A percentile compares a stretch with the other conserved stretches of the same genome.
These are phyloP conservation scores for Backusella liffmaniae DNA, from an alignment of 192 early-diverging fungal genomes.

Conservation along the genomic window DNA sequence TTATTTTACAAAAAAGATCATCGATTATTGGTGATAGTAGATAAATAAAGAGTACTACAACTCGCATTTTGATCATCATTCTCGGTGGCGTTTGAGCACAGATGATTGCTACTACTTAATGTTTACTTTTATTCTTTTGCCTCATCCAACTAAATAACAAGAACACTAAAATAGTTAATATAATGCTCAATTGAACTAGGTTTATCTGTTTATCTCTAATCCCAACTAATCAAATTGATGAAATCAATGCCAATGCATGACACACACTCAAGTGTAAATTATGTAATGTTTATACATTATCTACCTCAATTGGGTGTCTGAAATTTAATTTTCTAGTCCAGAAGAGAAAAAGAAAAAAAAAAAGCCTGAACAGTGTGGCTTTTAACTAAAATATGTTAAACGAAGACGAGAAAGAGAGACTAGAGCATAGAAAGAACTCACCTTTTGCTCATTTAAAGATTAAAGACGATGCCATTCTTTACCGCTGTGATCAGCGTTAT, in stretches of 20 bases:
- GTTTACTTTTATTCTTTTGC: not conserved
- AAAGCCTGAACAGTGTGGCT: not conserved
- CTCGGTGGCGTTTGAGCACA: not conserved
- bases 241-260: not conserved
- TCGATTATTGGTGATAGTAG: constrained; percentile 26
- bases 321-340: not conserved
- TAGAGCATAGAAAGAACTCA: constrained; percentile 2
- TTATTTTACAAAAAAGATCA: constrained; percentile 38
- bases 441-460: constrained; percentile 17
- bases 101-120: not conserved
- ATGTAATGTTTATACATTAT: not conserved
- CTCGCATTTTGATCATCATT: too few species aligned
- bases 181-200: not conserved
- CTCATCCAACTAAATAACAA: not conserved
- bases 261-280: not conserved
- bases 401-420: not conserved
- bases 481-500: not conserved
- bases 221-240: too few species aligned
- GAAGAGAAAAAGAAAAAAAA: not conserved
- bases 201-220: too few species aligned
- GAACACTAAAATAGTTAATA: not conserved
- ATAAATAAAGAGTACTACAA: too few species aligned
- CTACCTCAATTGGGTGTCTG: not conserved
- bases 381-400: not conserved
- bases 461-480: constrained; percentile 12